phyloP scores from a whole-genome alignment of 805 yeast genomes.

The Scheffersomyces ergatensis region DNA sequence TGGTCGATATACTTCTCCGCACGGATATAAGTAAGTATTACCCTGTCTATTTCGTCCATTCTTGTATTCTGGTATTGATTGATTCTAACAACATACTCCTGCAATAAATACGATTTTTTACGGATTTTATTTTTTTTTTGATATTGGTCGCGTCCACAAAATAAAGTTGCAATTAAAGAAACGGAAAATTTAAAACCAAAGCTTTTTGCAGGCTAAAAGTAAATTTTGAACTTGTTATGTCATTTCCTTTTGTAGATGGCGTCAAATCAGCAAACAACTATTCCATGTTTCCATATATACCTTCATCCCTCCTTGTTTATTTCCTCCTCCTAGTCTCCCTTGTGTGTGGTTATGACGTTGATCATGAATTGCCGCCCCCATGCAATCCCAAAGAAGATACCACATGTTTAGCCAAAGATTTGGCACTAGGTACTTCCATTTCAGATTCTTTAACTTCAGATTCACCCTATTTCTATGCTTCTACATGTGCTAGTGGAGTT shows the following conservation, averaged over 20 bases:
- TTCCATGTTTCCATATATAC: neutral
- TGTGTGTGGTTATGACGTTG: neutral
- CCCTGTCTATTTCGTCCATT: conserved; percentile 11
- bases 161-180: neutral
- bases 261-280: neutral
- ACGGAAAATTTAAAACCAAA: neutral
- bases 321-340: neutral
- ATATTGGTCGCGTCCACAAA: neutral
- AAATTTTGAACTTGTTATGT: no score
- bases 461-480: conserved; percentile 4
- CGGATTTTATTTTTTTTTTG: conserved; percentile 2
- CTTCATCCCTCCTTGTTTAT: no score
- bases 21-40: conserved; percentile 28
- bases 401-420: conserved; percentile 23
- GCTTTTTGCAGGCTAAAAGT: no score
- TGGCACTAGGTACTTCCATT: conserved; percentile 18
- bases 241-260: no score
- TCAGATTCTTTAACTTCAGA: conserved; percentile 13
- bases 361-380: neutral
- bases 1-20: conserved; percentile 20
- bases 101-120: neutral
- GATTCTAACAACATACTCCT: neutral
- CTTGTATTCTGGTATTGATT: neutral
- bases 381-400: conserved; percentile 26
- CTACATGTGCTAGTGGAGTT: conserved; percentile 7